These are phyloP conservation scores for Yamadazyma paraphyllophila DNA, from an alignment of 805 yeast species.

Conservation along the genomic window DNA sequence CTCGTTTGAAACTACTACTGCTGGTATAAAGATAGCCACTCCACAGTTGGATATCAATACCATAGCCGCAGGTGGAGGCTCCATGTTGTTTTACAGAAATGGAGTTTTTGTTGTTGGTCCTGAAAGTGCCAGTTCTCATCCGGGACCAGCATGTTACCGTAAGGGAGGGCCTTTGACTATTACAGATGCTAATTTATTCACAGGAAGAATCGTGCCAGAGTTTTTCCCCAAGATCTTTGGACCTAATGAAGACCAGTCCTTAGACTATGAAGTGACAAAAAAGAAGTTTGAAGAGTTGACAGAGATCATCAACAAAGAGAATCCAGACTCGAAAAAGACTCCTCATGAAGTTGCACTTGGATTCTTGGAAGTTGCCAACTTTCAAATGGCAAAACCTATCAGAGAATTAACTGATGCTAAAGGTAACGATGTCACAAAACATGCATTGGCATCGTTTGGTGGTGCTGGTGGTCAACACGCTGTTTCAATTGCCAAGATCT, in stretches of 20 bases:
- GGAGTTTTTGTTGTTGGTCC: conserved; percentile 73
- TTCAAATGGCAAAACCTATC: conserved; percentile 85
- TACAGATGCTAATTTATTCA: conserved; percentile 76
- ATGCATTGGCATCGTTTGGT: conserved; percentile 79
- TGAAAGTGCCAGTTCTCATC: conserved; percentile 82
- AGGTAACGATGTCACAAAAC: conserved; percentile 65
- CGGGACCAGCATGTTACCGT: conserved; percentile 86
- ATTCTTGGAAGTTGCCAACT: conserved; percentile 79
- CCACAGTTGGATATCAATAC: conserved; percentile 65
- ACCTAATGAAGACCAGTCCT: conserved; percentile 68
- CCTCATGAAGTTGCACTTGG: conserved; percentile 77
- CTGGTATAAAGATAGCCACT: conserved; percentile 79
- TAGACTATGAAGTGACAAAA: conserved; percentile 55
- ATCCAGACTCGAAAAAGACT: conserved; percentile 42
- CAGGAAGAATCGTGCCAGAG: conserved; percentile 72
- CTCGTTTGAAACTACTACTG: conserved; percentile 79
- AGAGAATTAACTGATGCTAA: conserved; percentile 82
- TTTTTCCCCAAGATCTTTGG: conserved; percentile 83
- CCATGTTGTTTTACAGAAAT: conserved; percentile 28
- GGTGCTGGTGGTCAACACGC: conserved; percentile 96
- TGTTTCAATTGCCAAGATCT: conserved; percentile 66
- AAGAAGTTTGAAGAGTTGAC: conserved; percentile 55
- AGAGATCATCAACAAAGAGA: conserved; percentile 51
- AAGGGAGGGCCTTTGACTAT: conserved; percentile 83
- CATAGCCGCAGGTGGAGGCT: conserved; percentile 43